Evolutionary conservation across 352 stramenopile genomes (phyloP).

Genomic region (Peronospora tabacina): DNA sequence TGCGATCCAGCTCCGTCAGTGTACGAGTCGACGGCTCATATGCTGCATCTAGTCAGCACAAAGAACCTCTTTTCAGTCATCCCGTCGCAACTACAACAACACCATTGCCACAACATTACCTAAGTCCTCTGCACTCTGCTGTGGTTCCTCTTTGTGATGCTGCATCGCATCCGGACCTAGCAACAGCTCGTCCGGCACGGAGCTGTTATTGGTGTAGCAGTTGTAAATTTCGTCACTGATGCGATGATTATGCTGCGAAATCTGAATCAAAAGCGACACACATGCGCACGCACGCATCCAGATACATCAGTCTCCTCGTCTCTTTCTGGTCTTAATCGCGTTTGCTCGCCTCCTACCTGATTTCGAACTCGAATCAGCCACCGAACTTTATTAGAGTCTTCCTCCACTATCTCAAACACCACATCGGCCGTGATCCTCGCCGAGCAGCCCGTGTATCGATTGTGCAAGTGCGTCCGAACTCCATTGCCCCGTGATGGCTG

Average conservation of each 20-base stretch:
- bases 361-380: conserved; percentile 77
- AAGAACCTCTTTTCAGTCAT: not conserved
- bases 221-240: conserved; percentile 75
- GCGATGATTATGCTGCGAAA: conserved; percentile 66
- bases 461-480: conserved; percentile 68
- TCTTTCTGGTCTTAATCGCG: not conserved
- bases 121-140: conserved; percentile 15
- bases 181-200: conserved; percentile 60
- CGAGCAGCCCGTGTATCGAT: conserved; percentile 70
- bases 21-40: conserved; percentile 27
- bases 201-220: conserved; percentile 77
- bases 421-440: conserved; percentile 68
- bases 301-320: not conserved
- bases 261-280: conserved; percentile 24
- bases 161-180: conserved; percentile 24
- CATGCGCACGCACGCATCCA: not conserved
- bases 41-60: conserved; percentile 8
- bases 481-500: conserved; percentile 62
- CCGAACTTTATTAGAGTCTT: conserved; percentile 33
- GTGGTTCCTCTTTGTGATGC: conserved; percentile 24
- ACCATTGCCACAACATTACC: conserved; percentile 1
- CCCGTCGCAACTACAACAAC: not conserved
- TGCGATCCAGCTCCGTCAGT: conserved; percentile 23
- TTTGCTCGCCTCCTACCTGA: conserved; percentile 28
- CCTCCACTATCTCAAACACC: conserved; percentile 44